Evolutionary conservation across 768 basidiomycete genomes (phyloP).

Genomic region (Amanita pallidorosea): DNA sequence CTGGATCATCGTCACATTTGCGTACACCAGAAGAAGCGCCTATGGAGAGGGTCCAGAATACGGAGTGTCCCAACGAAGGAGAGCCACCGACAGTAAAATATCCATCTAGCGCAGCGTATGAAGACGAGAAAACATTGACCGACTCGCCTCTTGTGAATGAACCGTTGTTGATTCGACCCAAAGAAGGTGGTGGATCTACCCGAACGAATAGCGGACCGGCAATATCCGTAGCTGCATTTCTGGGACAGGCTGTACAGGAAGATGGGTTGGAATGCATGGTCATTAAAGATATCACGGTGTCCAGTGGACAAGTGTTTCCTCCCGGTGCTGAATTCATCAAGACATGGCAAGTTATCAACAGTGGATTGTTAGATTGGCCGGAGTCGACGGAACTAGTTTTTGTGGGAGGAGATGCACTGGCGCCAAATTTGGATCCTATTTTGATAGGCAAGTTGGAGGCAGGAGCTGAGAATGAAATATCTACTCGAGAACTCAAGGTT

Average conservation of each 20-base stretch:
- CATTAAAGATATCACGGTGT: conserved; percentile 58
- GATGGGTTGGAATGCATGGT: conserved; percentile 22
- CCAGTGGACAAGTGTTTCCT: conserved; percentile 67
- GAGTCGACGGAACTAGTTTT: conserved; percentile 56
- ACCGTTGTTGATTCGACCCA: neutral
- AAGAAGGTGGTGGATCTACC: neutral
- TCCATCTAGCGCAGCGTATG: conserved; percentile 11
- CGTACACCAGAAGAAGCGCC: neutral
- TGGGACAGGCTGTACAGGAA: neutral
- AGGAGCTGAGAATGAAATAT: conserved; percentile 52
- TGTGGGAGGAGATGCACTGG: conserved; percentile 57
- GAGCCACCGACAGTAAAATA: no score
- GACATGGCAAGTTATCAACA: conserved; percentile 68
- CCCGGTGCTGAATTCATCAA: conserved; percentile 83
- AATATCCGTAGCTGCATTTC: neutral
- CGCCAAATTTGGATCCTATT: conserved; percentile 18
- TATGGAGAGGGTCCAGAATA: neutral
- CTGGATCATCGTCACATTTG: neutral
- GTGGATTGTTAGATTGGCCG: conserved; percentile 56
- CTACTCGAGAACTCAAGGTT: conserved; percentile 69
- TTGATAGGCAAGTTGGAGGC: conserved; percentile 45
- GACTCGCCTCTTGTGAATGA: neutral
- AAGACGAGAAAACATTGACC: neutral
- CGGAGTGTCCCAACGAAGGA: neutral
- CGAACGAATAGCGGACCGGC: neutral